Evolutionary conservation across 352 stramenopile species (phyloP), one percentile per base, ranked within the genome.

Genomic region (Phytophthora nicotianae): DNA sequence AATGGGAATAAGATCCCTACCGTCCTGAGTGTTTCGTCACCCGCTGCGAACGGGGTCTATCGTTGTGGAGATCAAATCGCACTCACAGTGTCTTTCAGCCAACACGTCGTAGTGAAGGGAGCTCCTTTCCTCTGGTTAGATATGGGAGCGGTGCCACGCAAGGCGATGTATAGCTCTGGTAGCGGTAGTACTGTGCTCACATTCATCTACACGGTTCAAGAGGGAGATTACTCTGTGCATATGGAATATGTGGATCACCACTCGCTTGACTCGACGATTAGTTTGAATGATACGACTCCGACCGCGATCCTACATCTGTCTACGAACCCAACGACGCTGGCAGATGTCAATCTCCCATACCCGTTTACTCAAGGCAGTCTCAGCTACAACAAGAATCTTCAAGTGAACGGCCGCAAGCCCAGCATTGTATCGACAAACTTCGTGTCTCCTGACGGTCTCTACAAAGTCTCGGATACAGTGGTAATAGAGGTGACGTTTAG

Each of bases 211-310:
- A 72, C 82, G 0, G 74, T 95, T 19, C 41, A 77, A 14, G 85
- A 94, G 43, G 69, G 69, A 17, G 87, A 95, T 54, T 93, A 89
- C 52, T 90, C 75, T 11, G 75, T 75, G 2, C 81, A 92, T 40
- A 72, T 93, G 41, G 81, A 92, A 38, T 95, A 95, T 53, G 76
- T 93, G 17, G 87, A 95, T 49, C 75, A 89, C 45, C 86, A 94
- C 56, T 95, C 85, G 13, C 74, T 95, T 7, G 83, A 95, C 38
- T 70, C 79, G 4, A 86, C 72, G 11, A 71, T 67, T n/a, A 58
- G 57, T 14, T 54, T 62, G 14, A 63, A 41, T 29, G 63, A 68
- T 48, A 65, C 57, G 3, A 62, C 58, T 56, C 35, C 62, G 24
- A 79, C 74, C n/a, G 65, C 63, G 11, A 92, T 91, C 40, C 33